These are phyloP conservation scores for Linum usitatissimum DNA, from an alignment of 345 rosid species.

Conservation along the genomic window DNA sequence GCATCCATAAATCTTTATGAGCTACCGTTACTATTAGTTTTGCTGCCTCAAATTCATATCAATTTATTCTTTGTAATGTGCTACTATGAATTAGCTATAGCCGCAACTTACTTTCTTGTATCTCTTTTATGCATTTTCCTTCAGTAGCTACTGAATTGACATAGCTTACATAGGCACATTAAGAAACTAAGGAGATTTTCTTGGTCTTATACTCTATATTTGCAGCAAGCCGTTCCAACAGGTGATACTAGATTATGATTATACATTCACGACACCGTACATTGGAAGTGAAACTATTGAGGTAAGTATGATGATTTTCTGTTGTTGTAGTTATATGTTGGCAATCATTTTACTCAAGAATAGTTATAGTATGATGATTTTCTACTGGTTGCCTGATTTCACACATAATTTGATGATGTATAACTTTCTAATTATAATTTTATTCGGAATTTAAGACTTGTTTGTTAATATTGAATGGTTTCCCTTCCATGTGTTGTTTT, in stretches of 20 bases:
- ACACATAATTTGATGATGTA: not conserved
- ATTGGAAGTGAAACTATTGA: slow-evolving; percentile 62
- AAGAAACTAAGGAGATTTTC: not conserved
- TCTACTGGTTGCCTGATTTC: not conserved
- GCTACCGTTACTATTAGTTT: not conserved
- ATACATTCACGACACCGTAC: slow-evolving; percentile 91
- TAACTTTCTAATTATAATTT: too few species aligned
- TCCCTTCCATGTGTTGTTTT: not conserved
- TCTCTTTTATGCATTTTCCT: not conserved
- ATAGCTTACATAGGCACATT: slow-evolving; percentile 6
- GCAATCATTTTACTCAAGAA: not conserved
- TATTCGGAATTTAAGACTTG: not conserved
- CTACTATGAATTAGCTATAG: too few species aligned
- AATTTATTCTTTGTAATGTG: too few species aligned
- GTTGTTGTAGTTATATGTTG: not conserved
- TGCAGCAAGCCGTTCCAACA: slow-evolving; percentile 85
- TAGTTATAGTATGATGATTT: not conserved
- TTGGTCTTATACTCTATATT: slow-evolving; percentile 15
- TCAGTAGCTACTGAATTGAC: not conserved
- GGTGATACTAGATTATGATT: slow-evolving; percentile 94
- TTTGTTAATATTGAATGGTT: not conserved
- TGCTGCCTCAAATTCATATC: too few species aligned
- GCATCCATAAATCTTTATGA: too few species aligned
- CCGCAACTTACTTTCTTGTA: not conserved
- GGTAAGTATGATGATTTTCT: slow-evolving; percentile 35